Percentiles rank a stretch among this genome's conserved stretches.
Evolutionary conservation across 176 grass and related monocot genomes (phyloP).

Genomic region (Oryza glumipatula): DNA sequence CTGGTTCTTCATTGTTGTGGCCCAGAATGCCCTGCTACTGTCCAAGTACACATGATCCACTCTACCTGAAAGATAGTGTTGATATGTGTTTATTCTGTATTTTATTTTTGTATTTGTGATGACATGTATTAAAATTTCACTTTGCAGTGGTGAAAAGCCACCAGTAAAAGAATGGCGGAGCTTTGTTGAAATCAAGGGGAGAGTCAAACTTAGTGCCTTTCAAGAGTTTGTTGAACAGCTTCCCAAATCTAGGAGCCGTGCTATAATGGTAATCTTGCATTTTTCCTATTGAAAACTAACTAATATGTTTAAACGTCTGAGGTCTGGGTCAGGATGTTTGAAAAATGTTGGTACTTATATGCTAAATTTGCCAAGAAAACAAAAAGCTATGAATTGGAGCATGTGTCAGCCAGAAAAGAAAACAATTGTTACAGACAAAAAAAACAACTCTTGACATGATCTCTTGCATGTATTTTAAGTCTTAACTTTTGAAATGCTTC

Average conservation of each 20-base stretch:
- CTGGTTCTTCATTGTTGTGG: background rate
- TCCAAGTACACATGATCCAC: background rate
- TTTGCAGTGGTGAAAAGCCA: constrained; percentile 91
- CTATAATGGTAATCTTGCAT: constrained; percentile 97
- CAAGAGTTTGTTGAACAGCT: constrained; percentile 89
- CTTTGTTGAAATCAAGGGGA: constrained; percentile 97
- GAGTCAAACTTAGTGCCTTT: constrained; percentile 94
- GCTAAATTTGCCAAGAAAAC: background rate
- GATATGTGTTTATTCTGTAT: background rate
- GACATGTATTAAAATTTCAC: constrained; percentile 29
- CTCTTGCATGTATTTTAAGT: constrained; percentile 24
- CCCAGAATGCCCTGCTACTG: background rate
- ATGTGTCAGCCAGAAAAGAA: background rate
- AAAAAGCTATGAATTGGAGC: background rate
- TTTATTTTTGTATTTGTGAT: constrained; percentile 29
- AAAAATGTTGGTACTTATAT: background rate
- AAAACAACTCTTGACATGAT: background rate
- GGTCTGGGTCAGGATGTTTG: background rate
- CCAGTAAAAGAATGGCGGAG: constrained; percentile 84
- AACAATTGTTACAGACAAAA: background rate
- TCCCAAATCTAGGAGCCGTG: constrained; percentile 87
- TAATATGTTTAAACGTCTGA: background rate
- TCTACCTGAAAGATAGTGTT: background rate
- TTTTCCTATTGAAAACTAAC: constrained; percentile 4
- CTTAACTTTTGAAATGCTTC: background rate